Conservation (phyloP, 2,329 filamentous ascomycete genomes). For the Aureobasidium musti region DNA sequence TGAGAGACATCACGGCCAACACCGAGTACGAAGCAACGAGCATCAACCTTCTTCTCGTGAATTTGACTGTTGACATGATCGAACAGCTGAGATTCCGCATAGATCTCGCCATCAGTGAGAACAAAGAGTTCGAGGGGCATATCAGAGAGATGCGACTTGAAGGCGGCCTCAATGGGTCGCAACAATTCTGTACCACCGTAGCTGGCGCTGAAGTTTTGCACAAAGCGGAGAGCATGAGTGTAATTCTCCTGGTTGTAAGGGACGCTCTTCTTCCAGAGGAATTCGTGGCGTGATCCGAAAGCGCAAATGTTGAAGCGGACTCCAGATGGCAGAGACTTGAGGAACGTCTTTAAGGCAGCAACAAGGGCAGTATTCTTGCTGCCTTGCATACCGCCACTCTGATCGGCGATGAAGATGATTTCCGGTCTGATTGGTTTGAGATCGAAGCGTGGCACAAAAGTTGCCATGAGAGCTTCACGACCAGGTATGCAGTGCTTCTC, state of each 20-base stretch:
- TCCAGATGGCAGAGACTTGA: constrained; percentile 65
- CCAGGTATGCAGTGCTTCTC: constrained; percentile 65
- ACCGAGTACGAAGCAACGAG: constrained; percentile 60
- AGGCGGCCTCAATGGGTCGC: constrained; percentile 49
- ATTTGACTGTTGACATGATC: constrained; percentile 51
- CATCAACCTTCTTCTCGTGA: constrained; percentile 45
- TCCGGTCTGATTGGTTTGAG: constrained; percentile 60
- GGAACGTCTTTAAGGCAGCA: constrained; percentile 61
- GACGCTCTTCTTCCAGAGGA: constrained; percentile 53
- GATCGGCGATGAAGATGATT: constrained; percentile 71
- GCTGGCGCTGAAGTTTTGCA: constrained; percentile 48
- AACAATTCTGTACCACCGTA: constrained; percentile 60
- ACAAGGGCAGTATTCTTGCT: constrained; percentile 57
- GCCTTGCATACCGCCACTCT: constrained; percentile 65
- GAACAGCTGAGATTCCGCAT: constrained; percentile 53
- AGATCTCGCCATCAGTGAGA: constrained; percentile 60
- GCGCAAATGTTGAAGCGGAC: constrained; percentile 71
- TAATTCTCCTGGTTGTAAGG: constrained; percentile 52
- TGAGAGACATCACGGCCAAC: constrained; percentile 59
- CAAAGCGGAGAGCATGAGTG: constrained; percentile 48
- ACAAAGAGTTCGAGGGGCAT: constrained; percentile 57
- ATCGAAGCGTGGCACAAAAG: constrained; percentile 69
- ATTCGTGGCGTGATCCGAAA: constrained; percentile 56
- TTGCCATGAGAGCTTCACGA: constrained; percentile 69
- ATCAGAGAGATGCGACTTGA: constrained; percentile 51